Base-by-base conservation (phyloP, 345 rosid species). In the Rubroshorea leprosula region DNA sequence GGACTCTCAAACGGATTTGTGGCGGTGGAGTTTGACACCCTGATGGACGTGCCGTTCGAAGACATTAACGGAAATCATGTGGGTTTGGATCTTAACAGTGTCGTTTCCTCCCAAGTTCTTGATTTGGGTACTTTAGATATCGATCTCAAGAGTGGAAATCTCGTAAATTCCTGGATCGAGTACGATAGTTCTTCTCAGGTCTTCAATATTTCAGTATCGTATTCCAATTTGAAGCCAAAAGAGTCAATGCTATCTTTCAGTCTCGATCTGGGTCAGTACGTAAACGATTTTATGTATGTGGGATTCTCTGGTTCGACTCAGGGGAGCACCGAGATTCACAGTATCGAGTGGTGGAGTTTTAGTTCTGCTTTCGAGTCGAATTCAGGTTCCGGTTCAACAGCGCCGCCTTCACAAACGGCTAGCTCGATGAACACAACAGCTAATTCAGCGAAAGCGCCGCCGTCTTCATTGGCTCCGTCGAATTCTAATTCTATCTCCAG, bases 281-380 rank as follows among this genome's bases (percentile, higher is more conserved):
- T 94, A 27, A 73, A 63, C 65, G 97, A 94, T 51, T 83, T 83
- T 31, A 87, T 94, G 99, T 94, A 79, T 52, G 99, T 94, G 2
- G 99, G 99, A 26, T 94, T 94, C 67, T 83, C 99, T 43, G 99
- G 97, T 43, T 94, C 99, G 7, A 94, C 99, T 2, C 96, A 90
- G 66, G 99, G 99, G 5, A 94, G 99, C 60, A 94, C 99, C 8
- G 99, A 94, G 80, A 70, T 76, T 62, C 99, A 94, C 66, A 94
- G 82, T 38, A 81, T 94, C 15, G 90, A 90, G 19, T 90, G 92
- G 95, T 94, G 99, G 99, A 94, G 95, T 45, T 94, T 94, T 55
- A 82, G 76, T 63, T 85, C 95, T 15, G 78, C 87, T 1, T 83
- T 85, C 50, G 80, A 67, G 24, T 76, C 78, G 6, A 55, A 29